phyloP scores from a whole-genome alignment of 2,329 filamentous ascomycete genomes.

The Colletotrichum sp. region DNA sequence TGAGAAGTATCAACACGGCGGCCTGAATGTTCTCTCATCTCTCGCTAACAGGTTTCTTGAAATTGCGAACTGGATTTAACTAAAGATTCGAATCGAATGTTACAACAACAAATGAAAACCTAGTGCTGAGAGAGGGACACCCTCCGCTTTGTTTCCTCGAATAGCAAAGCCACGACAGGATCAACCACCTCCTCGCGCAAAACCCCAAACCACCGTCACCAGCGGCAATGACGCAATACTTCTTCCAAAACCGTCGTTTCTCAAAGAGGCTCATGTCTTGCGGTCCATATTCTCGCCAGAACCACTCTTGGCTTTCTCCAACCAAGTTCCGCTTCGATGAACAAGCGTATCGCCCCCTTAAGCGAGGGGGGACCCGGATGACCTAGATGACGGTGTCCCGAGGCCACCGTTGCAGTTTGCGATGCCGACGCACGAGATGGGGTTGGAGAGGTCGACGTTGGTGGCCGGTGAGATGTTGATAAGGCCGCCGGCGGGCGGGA shows the following conservation, averaged over 20 bases:
- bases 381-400: background rate
- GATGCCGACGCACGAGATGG: background rate
- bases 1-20: background rate
- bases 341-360: background rate
- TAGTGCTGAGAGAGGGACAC: background rate
- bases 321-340: background rate
- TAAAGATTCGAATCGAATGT: background rate
- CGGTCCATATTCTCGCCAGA: rapidly evolving
- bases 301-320: background rate
- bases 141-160: background rate
- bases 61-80: background rate
- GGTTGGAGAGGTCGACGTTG: background rate
- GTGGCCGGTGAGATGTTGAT: background rate
- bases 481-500: background rate
- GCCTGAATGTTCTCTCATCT: background rate
- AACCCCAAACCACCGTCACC: background rate
- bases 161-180: background rate
- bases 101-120: background rate
- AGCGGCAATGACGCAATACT: rapidly evolving
- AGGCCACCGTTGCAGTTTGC: background rate
- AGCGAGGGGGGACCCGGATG: background rate
- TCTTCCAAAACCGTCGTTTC: background rate
- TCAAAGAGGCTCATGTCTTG: background rate
- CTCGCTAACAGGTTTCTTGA: background rate
- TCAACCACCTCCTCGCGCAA: background rate